Base-by-base conservation (phyloP, 176 grass and related monocot species). In the Zea luxurians region DNA sequence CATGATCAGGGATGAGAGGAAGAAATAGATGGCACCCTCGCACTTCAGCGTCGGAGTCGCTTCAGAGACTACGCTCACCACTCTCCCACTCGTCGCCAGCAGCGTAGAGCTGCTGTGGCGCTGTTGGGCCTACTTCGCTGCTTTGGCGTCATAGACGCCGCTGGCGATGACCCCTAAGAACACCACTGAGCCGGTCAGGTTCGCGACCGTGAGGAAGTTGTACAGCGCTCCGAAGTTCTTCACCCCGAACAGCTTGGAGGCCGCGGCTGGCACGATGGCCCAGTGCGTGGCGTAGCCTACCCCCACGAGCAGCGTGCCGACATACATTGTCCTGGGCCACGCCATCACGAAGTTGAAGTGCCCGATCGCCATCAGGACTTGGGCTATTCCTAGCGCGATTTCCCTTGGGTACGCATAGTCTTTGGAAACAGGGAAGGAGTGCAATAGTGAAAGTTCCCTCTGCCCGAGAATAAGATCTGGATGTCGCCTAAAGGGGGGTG, bases 81-180 rank as follows among this genome's bases (percentile, higher is more conserved):
- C 54, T 17, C 13, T 81, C 10, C 45, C 46, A 4, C 78, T 78
- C 64, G 70, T 76, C 27, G 54, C 46, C 54, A 84, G 69, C 21
- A 82, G 71, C 20, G 64, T 82, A 9, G 67, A 66, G 66, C 88
- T 87, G 13, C n/a, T n/a, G n/a, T 64, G 47, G 43, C 82, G 69
- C 76, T 78, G 78, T 11, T 37, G 58, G 81, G 93, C 87, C 80
- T 97, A 90, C 78, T 92, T 88, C 16, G 79, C 86, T 36, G 90
- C 93, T 86, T 97, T 88, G 8, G 74, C 79, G 36, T 97, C 93
- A 10, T 97, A 97, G 71, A 97, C 90, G 67, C 93, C 80, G 13
- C 93, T 97, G 4, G 90, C 93, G 76, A 97, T 97, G 13, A 97
- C 34, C n/a, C 93, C 93, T 13, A 90, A 97, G 77, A 97, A 97